These are phyloP conservation scores for Apiospora pterosperma DNA, from an alignment of 2,329 filamentous ascomycete species.

Conservation along the genomic window DNA sequence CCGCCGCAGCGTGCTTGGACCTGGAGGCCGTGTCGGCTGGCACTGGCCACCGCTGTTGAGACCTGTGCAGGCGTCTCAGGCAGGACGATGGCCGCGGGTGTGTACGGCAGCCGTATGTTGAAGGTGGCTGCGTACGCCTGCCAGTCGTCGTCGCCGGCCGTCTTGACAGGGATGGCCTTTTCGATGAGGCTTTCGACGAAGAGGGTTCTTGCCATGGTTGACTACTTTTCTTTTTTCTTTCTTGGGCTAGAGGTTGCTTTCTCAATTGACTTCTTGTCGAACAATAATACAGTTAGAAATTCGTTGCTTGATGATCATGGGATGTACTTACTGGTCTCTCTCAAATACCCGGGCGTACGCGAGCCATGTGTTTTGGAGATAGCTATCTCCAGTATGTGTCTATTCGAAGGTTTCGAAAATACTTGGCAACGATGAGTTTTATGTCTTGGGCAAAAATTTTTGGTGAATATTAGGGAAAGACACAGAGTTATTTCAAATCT, in stretches of 20 bases:
- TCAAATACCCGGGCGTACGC: not conserved
- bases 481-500: no score
- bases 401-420: not conserved
- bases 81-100: constrained; percentile 18
- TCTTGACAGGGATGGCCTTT: not conserved
- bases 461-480: not conserved
- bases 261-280: not conserved
- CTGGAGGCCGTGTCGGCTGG: constrained; percentile 32
- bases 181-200: not conserved
- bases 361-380: not conserved
- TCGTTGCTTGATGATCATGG: not conserved
- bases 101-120: constrained; percentile 19
- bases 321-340: not conserved
- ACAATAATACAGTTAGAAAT: not conserved
- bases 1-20: constrained; percentile 48
- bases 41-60: constrained; percentile 36
- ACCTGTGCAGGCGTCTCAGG: constrained; percentile 29
- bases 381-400: not conserved
- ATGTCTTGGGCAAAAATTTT: not conserved
- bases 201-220: not conserved
- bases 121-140: constrained; percentile 9
- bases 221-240: not conserved
- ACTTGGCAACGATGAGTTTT: not conserved
- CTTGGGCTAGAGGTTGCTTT: not conserved
- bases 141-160: not conserved